Evolutionary conservation across 148 eudicot genomes (phyloP).

Genomic region (Rhododendron molle): DNA sequence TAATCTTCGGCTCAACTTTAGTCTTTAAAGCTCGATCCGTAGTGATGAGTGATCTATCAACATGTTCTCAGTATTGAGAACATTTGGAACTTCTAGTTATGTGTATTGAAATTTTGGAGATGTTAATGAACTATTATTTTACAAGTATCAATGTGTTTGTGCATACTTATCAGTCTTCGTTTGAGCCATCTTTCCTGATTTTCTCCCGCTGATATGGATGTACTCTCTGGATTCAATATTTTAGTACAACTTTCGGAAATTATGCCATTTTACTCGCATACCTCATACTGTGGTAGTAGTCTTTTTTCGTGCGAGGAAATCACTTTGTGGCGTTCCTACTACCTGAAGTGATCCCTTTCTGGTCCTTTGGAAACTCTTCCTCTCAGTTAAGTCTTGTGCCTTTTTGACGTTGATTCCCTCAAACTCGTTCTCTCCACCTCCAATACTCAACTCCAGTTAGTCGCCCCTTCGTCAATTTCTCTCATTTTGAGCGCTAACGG

Average conservation of each 20-base stretch:
- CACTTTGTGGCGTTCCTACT: neutral
- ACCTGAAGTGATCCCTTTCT: neutral
- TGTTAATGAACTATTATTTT: neutral
- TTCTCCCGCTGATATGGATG: neutral
- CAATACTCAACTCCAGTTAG: no score
- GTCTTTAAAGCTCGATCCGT: slow-evolving; percentile 9
- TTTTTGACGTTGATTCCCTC: no score
- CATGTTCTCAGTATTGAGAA: neutral
- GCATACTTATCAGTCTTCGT: neutral
- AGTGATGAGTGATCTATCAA: neutral
- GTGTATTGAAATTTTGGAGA: neutral
- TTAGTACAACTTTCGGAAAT: neutral
- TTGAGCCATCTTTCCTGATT: neutral
- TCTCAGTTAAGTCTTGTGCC: no score
- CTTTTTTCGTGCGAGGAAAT: neutral
- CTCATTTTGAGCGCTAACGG: no score
- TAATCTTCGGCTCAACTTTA: neutral
- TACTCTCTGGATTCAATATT: neutral
- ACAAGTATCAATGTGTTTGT: neutral
- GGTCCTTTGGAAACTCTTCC: neutral
- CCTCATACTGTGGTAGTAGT: no score
- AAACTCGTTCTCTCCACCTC: no score
- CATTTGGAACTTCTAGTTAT: neutral
- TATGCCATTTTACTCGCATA: neutral
- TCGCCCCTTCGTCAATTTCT: no score